Evolutionary conservation across 345 rosid species (phyloP).

Genomic region (Barbarea vulgaris): DNA sequence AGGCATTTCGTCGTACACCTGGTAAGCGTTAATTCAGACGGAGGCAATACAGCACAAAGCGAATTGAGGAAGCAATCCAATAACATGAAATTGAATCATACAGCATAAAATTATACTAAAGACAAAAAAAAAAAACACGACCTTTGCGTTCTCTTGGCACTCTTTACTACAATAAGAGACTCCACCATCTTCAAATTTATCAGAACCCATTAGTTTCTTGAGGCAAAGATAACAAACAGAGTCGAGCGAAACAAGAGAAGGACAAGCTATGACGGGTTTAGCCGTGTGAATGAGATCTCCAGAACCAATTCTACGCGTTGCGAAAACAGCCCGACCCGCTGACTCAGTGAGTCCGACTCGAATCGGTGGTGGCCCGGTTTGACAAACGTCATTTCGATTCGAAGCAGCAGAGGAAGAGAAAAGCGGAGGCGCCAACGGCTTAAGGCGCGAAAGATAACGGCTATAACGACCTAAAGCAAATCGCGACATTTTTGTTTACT

Average conservation of each 20-base stretch:
- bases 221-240: slow-evolving; percentile 78
- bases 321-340: slow-evolving; percentile 88
- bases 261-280: slow-evolving; percentile 59
- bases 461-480: slow-evolving; percentile 39
- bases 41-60: not conserved
- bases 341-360: slow-evolving; percentile 67
- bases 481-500: slow-evolving; percentile 22
- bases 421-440: not conserved
- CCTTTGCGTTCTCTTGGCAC: slow-evolving; percentile 63
- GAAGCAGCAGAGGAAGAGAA: slow-evolving; percentile 39
- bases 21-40: slow-evolving; percentile 4
- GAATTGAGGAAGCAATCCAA: not conserved
- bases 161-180: slow-evolving; percentile 58
- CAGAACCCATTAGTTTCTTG: slow-evolving; percentile 37
- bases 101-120: not conserved
- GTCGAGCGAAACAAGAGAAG: slow-evolving; percentile 48
- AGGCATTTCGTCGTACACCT: slow-evolving; percentile 53
- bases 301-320: slow-evolving; percentile 62
- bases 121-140: not conserved
- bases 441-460: slow-evolving; percentile 50
- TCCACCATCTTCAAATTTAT: slow-evolving; percentile 39
- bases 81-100: not conserved
- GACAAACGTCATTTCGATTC: slow-evolving; percentile 22
- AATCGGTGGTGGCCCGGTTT: slow-evolving; percentile 63
- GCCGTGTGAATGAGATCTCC: slow-evolving; percentile 92